Base-by-base conservation (phyloP, 768 basidiomycete genomes). In the Pleurotus sapidus region DNA sequence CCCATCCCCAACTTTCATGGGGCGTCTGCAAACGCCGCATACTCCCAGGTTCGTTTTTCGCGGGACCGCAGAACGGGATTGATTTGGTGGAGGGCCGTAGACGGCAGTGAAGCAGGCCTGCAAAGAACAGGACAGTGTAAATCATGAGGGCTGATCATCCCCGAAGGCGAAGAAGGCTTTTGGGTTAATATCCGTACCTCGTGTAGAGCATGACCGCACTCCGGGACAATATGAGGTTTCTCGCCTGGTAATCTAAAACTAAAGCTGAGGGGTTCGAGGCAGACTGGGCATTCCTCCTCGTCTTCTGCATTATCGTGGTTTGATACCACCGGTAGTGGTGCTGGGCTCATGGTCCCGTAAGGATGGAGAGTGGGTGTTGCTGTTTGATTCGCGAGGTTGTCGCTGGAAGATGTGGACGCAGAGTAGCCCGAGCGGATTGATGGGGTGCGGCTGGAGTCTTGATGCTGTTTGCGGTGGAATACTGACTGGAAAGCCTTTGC, bases 171-270 rank as follows among this genome's bases (percentile, higher is more conserved):
- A 23, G 54, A 30, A 25, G 23, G 34, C 34, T 14, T 23, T n/a
- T 23, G 40, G 40, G 24, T 23, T 30, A 58, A 49, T 20, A 51
- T 63, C 18, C 77, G 61, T 56, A 89, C 93, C 78, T 95, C 89
- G 74, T 98, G 97, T n/a, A 99, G 84, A 37, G 93, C 89, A 75
- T 99, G 97, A 38, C 97, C 95, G 64, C 97, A 99, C 68, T 95
- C 93, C 27, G 97, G 96, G 46, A 97, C 90, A 60, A 99, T 89
- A 68, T 98, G 95, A 6, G 96, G 93, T 68, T 95, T 98, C 77
- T 99, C 97, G 7, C 97, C 97, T 0, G 93, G 91, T 12, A 99
- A 74, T 60, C 95, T 82, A 73, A 94, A 97, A 71, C 87, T 89
- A 72, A 94, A 95, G 67, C 88, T 89, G 67, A 99, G 84, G 1